These are phyloP conservation scores for Nemophila menziesii DNA, from an alignment of 257 asterid species.

Conservation along the genomic window DNA sequence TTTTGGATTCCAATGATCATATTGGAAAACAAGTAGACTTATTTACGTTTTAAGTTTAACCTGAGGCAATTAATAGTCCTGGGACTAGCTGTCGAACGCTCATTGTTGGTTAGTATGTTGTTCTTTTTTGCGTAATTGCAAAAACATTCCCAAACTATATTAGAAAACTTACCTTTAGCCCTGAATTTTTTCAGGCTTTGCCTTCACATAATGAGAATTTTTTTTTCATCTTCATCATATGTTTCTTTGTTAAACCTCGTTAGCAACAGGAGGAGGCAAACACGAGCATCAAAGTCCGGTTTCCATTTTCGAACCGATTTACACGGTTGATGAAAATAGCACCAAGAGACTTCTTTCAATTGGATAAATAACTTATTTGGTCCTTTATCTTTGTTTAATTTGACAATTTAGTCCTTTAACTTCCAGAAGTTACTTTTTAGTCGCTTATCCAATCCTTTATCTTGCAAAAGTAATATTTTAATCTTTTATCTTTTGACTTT, in stretches of 20 bases:
- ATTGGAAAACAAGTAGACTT: constrained; percentile 5
- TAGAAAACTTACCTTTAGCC: background rate
- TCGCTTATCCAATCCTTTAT: too few species aligned
- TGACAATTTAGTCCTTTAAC: too few species aligned
- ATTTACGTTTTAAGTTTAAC: background rate
- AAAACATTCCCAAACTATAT: constrained; percentile 5
- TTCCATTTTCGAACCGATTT: constrained; percentile 64
- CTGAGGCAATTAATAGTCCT: background rate
- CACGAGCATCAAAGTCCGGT: constrained; percentile 65
- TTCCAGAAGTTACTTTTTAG: too few species aligned
- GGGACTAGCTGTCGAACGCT: background rate
- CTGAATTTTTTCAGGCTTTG: constrained; percentile 22
- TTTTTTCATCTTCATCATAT: constrained; percentile 13
- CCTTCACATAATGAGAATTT: constrained; percentile 33
- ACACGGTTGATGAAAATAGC: constrained; percentile 34
- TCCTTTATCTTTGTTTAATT: too few species aligned
- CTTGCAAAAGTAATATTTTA: too few species aligned
- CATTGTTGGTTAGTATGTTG: background rate
- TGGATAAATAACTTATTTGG: too few species aligned
- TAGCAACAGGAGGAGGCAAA: constrained; percentile 17
- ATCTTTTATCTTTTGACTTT: background rate
- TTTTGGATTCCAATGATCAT: constrained; percentile 11
- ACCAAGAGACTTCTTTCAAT: constrained; percentile 20
- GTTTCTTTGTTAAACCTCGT: constrained; percentile 24
- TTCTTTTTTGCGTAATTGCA: background rate